A percentile compares a stretch with the other conserved stretches of the same genome.
phyloP scores from a whole-genome alignment of 202 grass and related monocot species.

The Bolboschoenoplectus hybrid region DNA sequence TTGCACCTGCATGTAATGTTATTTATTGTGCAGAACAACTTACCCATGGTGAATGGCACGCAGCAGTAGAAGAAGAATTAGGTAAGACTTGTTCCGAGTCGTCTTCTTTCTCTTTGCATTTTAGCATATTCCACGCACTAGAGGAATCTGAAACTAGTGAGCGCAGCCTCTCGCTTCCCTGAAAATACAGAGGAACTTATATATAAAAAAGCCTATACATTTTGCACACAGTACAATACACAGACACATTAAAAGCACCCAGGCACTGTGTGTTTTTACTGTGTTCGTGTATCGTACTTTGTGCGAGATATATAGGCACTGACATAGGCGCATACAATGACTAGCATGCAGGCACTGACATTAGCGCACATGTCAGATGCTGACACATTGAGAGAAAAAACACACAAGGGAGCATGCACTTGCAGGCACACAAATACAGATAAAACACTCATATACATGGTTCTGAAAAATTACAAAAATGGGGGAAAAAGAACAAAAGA shows the following conservation, averaged over 20 bases:
- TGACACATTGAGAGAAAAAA: neutral
- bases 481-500: neutral
- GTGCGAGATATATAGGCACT: neutral
- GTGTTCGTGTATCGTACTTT: neutral
- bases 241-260: neutral
- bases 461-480: neutral
- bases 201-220: slow-evolving; percentile 28
- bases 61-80: slow-evolving; percentile 27
- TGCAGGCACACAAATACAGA: neutral
- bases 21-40: slow-evolving; percentile 22
- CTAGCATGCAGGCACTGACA: neutral
- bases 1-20: neutral
- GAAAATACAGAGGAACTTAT: slow-evolving; percentile 40
- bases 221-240: neutral
- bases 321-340: neutral
- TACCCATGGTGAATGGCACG: slow-evolving; percentile 61
- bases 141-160: slow-evolving; percentile 77
- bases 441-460: neutral
- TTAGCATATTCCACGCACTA: slow-evolving; percentile 46
- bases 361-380: neutral
- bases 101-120: slow-evolving; percentile 44
- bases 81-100: slow-evolving; percentile 30
- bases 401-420: neutral
- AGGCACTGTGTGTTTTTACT: neutral
- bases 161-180: slow-evolving; percentile 90